Percentiles rank a stretch among this genome's conserved stretches.
Conservation (phyloP, 805 yeast species). For the Wickerhamomyces subpelliculosus region DNA sequence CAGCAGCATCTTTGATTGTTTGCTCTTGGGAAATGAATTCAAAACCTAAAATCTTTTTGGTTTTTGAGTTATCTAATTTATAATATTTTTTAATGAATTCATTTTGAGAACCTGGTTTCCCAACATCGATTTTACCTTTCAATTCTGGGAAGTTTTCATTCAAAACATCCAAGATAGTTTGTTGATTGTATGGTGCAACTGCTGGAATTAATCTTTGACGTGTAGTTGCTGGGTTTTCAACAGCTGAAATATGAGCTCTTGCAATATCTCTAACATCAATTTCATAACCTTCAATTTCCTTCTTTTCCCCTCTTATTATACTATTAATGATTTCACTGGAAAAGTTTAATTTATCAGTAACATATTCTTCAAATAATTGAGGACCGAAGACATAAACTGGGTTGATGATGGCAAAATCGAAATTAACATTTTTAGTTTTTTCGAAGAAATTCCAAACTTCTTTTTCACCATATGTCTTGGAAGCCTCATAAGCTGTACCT, state of each 20-base stretch:
- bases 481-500: constrained; percentile 30
- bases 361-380: constrained; percentile 33
- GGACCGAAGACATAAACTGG: constrained; percentile 45
- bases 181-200: constrained; percentile 6
- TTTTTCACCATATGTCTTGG: constrained; percentile 48
- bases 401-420: constrained; percentile 31
- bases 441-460: constrained; percentile 46
- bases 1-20: constrained; percentile 30
- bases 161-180: constrained; percentile 10
- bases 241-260: constrained; percentile 38
- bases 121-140: constrained; percentile 30
- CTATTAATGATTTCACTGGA: constrained; percentile 24
- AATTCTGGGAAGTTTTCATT: constrained; percentile 29
- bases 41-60: constrained; percentile 25
- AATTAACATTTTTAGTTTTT: constrained; percentile 20
- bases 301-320: constrained; percentile 19
- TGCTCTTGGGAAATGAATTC: constrained; percentile 28
- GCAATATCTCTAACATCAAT: constrained; percentile 51
- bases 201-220: constrained; percentile 16
- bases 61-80: constrained; percentile 1
- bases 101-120: constrained; percentile 21
- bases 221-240: constrained; percentile 13
- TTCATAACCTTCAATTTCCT: constrained; percentile 17
- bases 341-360: constrained; percentile 26
- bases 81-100: not conserved